Evolutionary conservation across 768 basidiomycete genomes (phyloP).

Genomic region (Nidularia sp.): DNA sequence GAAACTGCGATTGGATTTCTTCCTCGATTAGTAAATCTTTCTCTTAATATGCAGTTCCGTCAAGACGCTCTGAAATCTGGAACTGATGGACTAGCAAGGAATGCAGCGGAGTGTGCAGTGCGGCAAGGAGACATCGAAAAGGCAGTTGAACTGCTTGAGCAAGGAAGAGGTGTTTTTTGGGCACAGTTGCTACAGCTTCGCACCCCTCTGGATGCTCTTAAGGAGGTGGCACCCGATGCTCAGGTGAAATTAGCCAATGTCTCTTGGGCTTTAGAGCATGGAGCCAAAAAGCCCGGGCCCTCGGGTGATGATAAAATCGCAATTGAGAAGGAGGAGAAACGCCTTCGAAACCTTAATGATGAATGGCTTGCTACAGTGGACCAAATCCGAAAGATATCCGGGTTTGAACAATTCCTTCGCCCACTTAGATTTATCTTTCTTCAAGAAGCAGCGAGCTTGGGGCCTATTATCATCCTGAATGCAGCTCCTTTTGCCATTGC

Average conservation of each 20-base stretch:
- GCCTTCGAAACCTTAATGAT: neutral
- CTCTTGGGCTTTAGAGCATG: too few species aligned
- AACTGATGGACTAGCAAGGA: neutral
- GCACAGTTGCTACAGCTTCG: neutral
- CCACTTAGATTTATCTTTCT: neutral
- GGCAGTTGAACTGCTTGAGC: neutral
- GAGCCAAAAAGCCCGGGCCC: too few species aligned
- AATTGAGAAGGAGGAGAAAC: too few species aligned
- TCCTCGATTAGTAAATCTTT: neutral
- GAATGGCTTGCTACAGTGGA: neutral
- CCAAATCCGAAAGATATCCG: neutral
- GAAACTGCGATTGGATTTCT: neutral
- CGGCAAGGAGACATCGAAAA: neutral
- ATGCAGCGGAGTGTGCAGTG: neutral
- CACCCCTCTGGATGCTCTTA: neutral
- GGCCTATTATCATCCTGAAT: too few species aligned
- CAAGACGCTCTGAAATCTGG: neutral
- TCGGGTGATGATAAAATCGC: too few species aligned
- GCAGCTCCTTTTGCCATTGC: too few species aligned
- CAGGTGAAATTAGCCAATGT: too few species aligned
- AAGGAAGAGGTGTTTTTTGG: neutral
- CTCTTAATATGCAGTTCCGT: neutral
- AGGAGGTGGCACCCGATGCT: neutral
- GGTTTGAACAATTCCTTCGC: neutral
- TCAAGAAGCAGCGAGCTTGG: too few species aligned